Base-by-base conservation (phyloP, 805 yeast genomes). In the Schwanniomyces sp. region DNA sequence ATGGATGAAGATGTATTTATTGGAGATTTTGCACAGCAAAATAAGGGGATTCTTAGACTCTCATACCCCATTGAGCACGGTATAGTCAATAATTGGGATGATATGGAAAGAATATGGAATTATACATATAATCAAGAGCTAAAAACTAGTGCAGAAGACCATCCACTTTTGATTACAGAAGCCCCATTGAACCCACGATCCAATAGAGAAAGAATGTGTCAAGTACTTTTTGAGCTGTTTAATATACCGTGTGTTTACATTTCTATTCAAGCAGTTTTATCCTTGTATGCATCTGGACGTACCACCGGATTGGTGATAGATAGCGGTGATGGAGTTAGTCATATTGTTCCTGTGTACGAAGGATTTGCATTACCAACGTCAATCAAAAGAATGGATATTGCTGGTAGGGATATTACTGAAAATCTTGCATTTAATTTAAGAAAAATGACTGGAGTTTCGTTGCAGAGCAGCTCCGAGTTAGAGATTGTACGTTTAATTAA, bases 11-110 rank as follows among this genome's bases (percentile, higher is more conserved):
- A 86, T 52, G 71, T 80, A 3, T 91, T 85, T 59, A 75, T 92
- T 5, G 98, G 98, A 1, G 72, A 78, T 40, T 67, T 72, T 18
- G 97, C 96, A 10, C 91, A 86, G 59, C 78, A 80, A 45, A 72
- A 82, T 51, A 71, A 96, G 32, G 97, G 97, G 0, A 72, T 92
- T n/a, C 67, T 91, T 44, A 77, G 76, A 47, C 67, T 91, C 18
- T 59, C 75, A 27, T 82, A 89, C 61, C 97, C 97, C 0, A 74
- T 91, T 37, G 79, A 75, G 26, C 94, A 94, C 84, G 99, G 99
- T 88, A 91, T 94, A 64, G 98, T 94, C 59, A 92, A 96, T 79
- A 91, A 94, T 91, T 94, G 99, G 99, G 97, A 92, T 75, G 99
- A 94, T 74, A 94, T 92, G 88, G 96, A 91, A 61, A 62, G 69